Conservation (phyloP, 768 basidiomycete genomes). For the Pleurotus tuoliensis region DNA sequence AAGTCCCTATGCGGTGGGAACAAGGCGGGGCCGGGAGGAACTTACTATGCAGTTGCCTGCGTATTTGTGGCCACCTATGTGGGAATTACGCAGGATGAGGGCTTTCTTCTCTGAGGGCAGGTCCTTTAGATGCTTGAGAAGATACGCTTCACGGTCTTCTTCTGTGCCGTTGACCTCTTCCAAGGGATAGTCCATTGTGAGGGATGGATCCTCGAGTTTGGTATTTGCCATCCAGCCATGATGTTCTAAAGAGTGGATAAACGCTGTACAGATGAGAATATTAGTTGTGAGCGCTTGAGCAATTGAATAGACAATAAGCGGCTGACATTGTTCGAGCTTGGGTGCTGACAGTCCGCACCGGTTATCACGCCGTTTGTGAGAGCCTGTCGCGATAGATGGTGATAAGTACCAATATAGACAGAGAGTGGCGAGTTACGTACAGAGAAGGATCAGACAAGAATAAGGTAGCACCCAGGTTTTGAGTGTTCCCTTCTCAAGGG, state of each 20-base stretch:
- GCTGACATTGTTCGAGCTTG: conserved; percentile 69
- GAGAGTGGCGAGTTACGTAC: conserved; percentile 25
- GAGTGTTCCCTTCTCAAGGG: conserved; percentile 41
- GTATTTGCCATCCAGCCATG: conserved; percentile 77
- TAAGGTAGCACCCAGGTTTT: conserved; percentile 85
- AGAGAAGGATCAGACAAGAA: conserved; percentile 84
- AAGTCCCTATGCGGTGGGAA: neutral
- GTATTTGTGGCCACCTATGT: conserved; percentile 92
- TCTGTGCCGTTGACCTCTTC: conserved; percentile 53
- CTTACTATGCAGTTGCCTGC: conserved; percentile 88
- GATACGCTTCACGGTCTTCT: conserved; percentile 52
- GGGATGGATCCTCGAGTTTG: conserved; percentile 58
- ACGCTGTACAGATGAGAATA: conserved; percentile 42
- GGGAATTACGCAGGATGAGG: conserved; percentile 83
- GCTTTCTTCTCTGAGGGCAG: conserved; percentile 60
- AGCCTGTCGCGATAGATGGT: conserved; percentile 50
- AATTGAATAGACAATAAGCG: conserved; percentile 4
- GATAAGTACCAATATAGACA: neutral
- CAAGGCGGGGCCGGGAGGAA: conserved; percentile 16
- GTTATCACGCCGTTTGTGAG: conserved; percentile 91
- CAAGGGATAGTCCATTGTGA: conserved; percentile 46
- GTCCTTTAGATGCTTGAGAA: conserved; percentile 48
- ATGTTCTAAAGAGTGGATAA: conserved; percentile 56
- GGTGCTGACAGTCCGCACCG: conserved; percentile 87
- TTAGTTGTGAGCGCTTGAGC: conserved; percentile 14